Base-by-base conservation (phyloP, 139 green algal genomes). In the Chlorokybus atmophyticus region DNA sequence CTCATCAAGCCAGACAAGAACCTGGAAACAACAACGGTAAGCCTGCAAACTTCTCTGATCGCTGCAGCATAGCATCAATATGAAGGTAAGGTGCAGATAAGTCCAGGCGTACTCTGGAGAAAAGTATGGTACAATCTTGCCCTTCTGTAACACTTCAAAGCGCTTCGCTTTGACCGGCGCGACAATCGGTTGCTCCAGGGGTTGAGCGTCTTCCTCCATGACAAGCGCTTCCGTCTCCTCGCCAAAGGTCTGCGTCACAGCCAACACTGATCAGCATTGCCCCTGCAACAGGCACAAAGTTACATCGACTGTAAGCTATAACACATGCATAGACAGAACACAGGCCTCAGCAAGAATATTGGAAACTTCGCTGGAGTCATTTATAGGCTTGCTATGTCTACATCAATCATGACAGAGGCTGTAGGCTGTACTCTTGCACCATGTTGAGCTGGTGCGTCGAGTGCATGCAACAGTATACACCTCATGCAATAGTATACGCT, bases 151-250 rank as follows among this genome's bases (percentile, higher is more conserved):
- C 30, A 82, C 71, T 58, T 89, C 79, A 5, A 87, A 60, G 53
- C 75, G 75, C 49, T 86, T 89, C 1, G 57, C 27, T 50, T 82
- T 83, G 17, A 93, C 59, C 4, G 89, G 83, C 1, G 87, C 88
- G n/a, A 98, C 80, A 62, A 98, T 94, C 4, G 90, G 90, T 57
- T 88, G 69, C 57, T 99, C 91, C 21, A 99, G 68, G 4, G 86
- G 79, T 79, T 98, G 89, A 4, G 88, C 90, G 58, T 99, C 92
- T 67, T 99, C 91, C 55, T 97, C 92, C 84, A 89, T 86, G n/a
- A 95, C 86, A 32, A 93, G 67, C 14, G 86, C 84, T 68, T 97
- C 91, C 27, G 87, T 87, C 25, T 81, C 90, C 30, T 55, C 48
- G 0, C 91, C 90, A 57, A 93, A 98, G 0, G 70, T 26, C 51